Conservation (phyloP, 768 basidiomycete genomes). For the Agaricus subrufescens region DNA sequence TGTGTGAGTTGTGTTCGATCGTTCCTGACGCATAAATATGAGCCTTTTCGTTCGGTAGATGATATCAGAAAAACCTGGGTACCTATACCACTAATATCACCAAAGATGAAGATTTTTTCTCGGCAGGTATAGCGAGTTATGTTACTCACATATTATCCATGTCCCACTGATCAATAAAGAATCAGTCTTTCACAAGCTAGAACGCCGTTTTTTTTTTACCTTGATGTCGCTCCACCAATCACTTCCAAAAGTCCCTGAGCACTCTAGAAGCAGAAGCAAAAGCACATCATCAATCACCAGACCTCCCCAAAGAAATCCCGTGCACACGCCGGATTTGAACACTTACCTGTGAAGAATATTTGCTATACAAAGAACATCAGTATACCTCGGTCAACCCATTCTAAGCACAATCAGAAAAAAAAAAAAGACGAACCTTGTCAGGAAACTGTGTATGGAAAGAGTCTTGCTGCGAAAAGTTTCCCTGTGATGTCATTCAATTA, state of each 20-base stretch:
- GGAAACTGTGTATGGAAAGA: conserved; percentile 50
- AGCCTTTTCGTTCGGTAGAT: not conserved
- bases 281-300: not conserved
- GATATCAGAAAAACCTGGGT: not conserved
- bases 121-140: not conserved
- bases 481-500: conserved; percentile 18
- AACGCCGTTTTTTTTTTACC: conserved; percentile 25
- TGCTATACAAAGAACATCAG: conserved; percentile 23
- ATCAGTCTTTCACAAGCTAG: too few species aligned
- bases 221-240: conserved; percentile 80
- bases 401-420: not conserved
- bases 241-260: conserved; percentile 52
- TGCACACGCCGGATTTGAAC: not conserved
- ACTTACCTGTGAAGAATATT: conserved; percentile 38
- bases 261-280: conserved; percentile 34
- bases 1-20: conserved; percentile 32
- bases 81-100: conserved; percentile 17
- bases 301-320: not conserved
- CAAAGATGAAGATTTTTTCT: too few species aligned
- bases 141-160: conserved; percentile 54
- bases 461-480: conserved; percentile 44
- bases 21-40: conserved; percentile 23
- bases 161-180: conserved; percentile 43
- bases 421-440: conserved; percentile 32
- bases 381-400: not conserved